Evolutionary conservation across 441 rosid species (phyloP).

Genomic region (Dalechampia spathulata): DNA sequence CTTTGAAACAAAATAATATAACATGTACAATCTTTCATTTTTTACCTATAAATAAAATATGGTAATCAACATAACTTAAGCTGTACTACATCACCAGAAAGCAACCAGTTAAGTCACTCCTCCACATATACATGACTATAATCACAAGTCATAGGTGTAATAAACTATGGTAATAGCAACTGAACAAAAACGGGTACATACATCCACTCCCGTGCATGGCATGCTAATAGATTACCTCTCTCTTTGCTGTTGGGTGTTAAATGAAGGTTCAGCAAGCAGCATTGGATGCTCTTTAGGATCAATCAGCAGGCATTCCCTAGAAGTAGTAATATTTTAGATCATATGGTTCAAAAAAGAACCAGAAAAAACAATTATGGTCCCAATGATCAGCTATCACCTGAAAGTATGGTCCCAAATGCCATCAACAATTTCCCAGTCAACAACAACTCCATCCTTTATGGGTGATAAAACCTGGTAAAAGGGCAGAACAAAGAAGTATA

Average conservation of each 20-base stretch:
- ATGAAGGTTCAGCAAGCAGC: slow-evolving; percentile 97
- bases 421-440: slow-evolving; percentile 96
- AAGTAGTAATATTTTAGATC: slow-evolving; percentile 5
- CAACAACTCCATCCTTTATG: slow-evolving; percentile 86
- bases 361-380: not conserved
- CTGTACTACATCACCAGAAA: not conserved
- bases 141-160: not conserved
- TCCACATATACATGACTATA: not conserved
- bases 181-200: not conserved
- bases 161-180: not conserved
- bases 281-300: slow-evolving; percentile 99
- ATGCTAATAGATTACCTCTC: slow-evolving; percentile 54
- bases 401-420: slow-evolving; percentile 98
- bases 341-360: not conserved
- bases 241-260: slow-evolving; percentile 85
- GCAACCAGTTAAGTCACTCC: not conserved
- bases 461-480: slow-evolving; percentile 66
- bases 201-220: slow-evolving; percentile 2
- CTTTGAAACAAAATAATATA: no score
- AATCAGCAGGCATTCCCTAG: slow-evolving; percentile 82
- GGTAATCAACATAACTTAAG: no score
- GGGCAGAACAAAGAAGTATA: slow-evolving; percentile 12
- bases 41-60: no score
- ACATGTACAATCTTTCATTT: no score
- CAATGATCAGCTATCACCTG: slow-evolving; percentile 34